These are phyloP conservation scores for Ogataea trehaloabstinens DNA, from an alignment of 805 yeast genomes.

Conservation along the genomic window DNA sequence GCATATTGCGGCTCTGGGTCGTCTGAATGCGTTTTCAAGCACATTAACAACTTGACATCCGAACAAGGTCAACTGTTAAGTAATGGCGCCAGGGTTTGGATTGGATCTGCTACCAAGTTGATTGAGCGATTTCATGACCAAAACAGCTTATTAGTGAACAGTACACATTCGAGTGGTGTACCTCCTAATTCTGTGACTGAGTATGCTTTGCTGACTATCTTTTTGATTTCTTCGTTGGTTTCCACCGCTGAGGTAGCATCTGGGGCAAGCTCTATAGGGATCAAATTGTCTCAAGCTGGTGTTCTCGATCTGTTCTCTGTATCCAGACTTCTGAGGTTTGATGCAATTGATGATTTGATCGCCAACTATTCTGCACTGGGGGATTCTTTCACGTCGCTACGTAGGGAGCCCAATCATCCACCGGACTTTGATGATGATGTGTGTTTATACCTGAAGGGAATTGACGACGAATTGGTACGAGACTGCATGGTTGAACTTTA, in stretches of 20 bases:
- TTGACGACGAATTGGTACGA: background rate
- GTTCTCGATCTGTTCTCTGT: conserved; percentile 49
- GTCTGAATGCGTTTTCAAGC: conserved; percentile 12
- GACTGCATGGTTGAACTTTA: background rate
- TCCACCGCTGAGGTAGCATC: conserved; percentile 40
- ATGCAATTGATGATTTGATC: conserved; percentile 63
- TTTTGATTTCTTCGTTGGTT: conserved; percentile 65
- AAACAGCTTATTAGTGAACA: background rate
- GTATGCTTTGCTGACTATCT: conserved; percentile 67
- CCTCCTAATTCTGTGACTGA: conserved; percentile 39
- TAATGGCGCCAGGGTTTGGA: too few relatives aligned
- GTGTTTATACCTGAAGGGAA: background rate
- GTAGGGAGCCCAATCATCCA: conserved; percentile 5
- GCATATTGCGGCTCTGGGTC: conserved; percentile 22
- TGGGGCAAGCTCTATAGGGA: too few relatives aligned
- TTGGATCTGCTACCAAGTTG: background rate
- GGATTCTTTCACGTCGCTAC: conserved; percentile 45
- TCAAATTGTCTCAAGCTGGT: conserved; percentile 55
- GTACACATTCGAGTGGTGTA: conserved; percentile 5
- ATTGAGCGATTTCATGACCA: background rate
- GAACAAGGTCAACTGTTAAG: too few relatives aligned
- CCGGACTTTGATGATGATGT: conserved; percentile 1
- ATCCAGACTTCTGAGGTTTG: conserved; percentile 53
- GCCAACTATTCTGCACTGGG: conserved; percentile 56
- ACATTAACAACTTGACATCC: conserved; percentile 7